Percentiles rank a stretch among this genome's conserved stretches.
phyloP scores from a whole-genome alignment of 352 stramenopile genomes.

The Phytophthora idaei region DNA sequence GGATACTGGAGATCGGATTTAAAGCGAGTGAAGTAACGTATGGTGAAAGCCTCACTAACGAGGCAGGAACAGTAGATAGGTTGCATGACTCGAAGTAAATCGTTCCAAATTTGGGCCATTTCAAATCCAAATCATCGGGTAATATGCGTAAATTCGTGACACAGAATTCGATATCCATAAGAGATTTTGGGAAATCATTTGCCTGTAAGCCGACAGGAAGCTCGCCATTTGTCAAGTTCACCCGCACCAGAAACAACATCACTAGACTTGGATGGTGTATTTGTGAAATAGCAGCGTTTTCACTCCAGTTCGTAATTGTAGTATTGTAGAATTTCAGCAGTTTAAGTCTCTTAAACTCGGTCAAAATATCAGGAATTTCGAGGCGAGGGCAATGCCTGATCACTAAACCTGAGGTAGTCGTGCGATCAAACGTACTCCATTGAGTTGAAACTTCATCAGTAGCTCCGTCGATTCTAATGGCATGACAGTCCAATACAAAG shows the following conservation, averaged over 20 bases:
- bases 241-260: slow-evolving; percentile 41
- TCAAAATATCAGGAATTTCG: slow-evolving; percentile 35
- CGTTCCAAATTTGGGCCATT: slow-evolving; percentile 31
- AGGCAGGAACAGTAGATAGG: slow-evolving; percentile 8
- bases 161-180: slow-evolving; percentile 43
- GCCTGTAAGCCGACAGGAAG: slow-evolving; percentile 40
- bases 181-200: slow-evolving; percentile 28
- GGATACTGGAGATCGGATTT: slow-evolving; percentile 21
- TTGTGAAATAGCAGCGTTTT: slow-evolving; percentile 31
- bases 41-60: slow-evolving; percentile 14
- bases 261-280: slow-evolving; percentile 35
- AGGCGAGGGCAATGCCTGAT: slow-evolving; percentile 40
- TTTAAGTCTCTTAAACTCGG: slow-evolving; percentile 38
- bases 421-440: slow-evolving; percentile 23
- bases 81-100: slow-evolving; percentile 11
- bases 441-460: slow-evolving; percentile 3
- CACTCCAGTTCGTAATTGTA: slow-evolving; percentile 32
- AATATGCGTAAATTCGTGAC: slow-evolving; percentile 39
- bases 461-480: background rate
- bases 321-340: slow-evolving; percentile 46
- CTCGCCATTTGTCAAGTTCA: slow-evolving; percentile 32
- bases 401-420: slow-evolving; percentile 17
- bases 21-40: slow-evolving; percentile 13
- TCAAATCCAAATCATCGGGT: slow-evolving; percentile 37
- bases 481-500: slow-evolving; percentile 35